A percentile compares a stretch with the other conserved stretches of the same genome.
Evolutionary conservation across 257 asterid genomes (phyloP).

Genomic region (Scutellaria barbata): DNA sequence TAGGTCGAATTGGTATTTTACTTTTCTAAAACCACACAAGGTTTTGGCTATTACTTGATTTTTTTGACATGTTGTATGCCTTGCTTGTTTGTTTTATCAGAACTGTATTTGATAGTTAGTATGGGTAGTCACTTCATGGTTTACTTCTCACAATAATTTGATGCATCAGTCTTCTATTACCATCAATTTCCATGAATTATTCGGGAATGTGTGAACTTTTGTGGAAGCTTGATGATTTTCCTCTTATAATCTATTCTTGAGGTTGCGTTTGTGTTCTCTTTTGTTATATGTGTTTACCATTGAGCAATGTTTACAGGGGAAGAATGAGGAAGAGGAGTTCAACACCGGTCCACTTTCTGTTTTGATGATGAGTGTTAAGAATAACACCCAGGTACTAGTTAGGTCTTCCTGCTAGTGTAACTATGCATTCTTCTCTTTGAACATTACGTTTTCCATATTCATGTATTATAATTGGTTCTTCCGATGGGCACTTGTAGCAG

Average conservation of each 20-base stretch:
- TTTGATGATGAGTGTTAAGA: conserved; percentile 70
- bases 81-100: too few species aligned
- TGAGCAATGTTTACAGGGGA: conserved; percentile 44
- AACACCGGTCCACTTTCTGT: conserved; percentile 95
- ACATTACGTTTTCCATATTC: not conserved
- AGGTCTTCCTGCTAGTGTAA: conserved; percentile 5
- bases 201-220: too few species aligned
- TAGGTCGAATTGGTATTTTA: not conserved
- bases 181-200: too few species aligned
- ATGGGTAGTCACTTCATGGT: not conserved
- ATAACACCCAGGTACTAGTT: conserved; percentile 65
- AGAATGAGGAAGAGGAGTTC: conserved; percentile 92
- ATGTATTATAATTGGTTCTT: not conserved
- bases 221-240: not conserved
- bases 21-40: not conserved
- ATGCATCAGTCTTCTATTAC: too few species aligned
- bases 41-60: not conserved
- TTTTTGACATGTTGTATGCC: not conserved
- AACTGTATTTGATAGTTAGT: too few species aligned
- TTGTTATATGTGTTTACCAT: conserved; percentile 14
- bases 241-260: not conserved
- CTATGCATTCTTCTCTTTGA: not conserved
- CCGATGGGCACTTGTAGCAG: not conserved
- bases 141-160: too few species aligned
- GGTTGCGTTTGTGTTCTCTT: not conserved